Base-by-base conservation (phyloP, 2,329 filamentous ascomycete genomes). In the Ceratocystis variospora region DNA sequence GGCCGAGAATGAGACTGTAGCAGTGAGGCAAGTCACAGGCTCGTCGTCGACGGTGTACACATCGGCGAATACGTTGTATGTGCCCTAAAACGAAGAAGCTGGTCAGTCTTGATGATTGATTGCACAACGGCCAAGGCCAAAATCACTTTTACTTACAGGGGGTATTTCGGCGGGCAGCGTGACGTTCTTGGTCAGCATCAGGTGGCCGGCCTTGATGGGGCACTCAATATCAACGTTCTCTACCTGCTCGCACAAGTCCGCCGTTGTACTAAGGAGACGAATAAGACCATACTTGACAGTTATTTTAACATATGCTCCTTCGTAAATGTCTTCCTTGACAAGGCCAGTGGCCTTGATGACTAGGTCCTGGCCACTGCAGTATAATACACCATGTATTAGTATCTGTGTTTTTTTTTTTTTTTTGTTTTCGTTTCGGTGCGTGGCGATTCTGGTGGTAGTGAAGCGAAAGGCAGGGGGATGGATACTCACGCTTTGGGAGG, bases 261-360 rank as follows among this genome's bases (percentile, higher is more conserved):
- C 86, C 70, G 81, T 83, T 70, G 88, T 88, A 75, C 83, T 89
- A 76, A 99, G 85, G 70, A 99, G 83, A 66, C 86, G 89, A 76
- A 99, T 96, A 70, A 96, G 81, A 68, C 93, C 93, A 76, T 96
- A 96, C 79, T 96, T 96, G 77, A 99, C 93, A 70, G 86, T 83
- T 50, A 99, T 76, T 61, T 87, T 80, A 69, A 96, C 87, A 72
- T 89, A 90, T 68, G 93, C 90, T 67, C 90, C 93, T 67, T 90
- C 75, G 66, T 85, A 82, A 70, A 99, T 85, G 63, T 81, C 77
- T 73, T 95, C 77, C 71, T 81, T 82, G 70, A 97, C 82, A n/a
- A 79, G 83, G 67, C 93, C 94, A 41, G 78, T 80, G 61, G 92
- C 94, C 70, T 84, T 84, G 78, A 99, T 96, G 68, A 81, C 79